Base-by-base conservation (phyloP, 202 grass and related monocot genomes). In the Bolboschoenoplectus hybrid region DNA sequence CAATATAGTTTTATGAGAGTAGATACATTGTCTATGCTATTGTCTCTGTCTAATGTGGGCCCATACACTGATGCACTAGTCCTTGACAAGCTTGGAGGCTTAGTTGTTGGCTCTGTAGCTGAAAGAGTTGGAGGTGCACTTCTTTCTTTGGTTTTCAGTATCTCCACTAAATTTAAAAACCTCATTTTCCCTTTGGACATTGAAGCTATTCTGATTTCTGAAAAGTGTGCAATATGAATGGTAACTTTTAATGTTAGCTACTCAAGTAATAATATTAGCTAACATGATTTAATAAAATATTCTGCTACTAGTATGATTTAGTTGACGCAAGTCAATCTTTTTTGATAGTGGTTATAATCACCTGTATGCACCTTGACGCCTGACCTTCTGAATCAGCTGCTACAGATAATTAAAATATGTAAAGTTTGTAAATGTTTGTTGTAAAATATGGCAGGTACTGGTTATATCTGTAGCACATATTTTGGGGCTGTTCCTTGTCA, bases 41-140 rank as follows among this genome's bases (percentile, higher is more conserved):
- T 98, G 71, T 94, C 90, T 58, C 92, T 96, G 91, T 88, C 93
- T 88, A 98, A 98, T 83, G 87, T 98, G 56, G 91, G 97, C 75
- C 75, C 92, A 87, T 91, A 94, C 86, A 94, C 97, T 78, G 91
- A 98, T 85, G 89, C 85, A 38, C 91, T 98, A 76, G 89, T 92
- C 34, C 86, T 98, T 57, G 97, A 98, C 88, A 94, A 92, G 90
- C 89, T 92, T 91, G 97, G 93, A 85, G 91, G 97, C 67, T 90
- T 98, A 85, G 80, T 94, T 85, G 90, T 53, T 55, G 97, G 97
- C 72, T 85, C 97, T 87, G 89, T 91, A 78, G 93, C 96, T 63
- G 97, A 98, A 88, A 91, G 93, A 10, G 81, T 96, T 88, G 91
- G 97, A 94, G 91, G 97, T 98, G 87, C 53, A 60, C 3, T 51